These are phyloP conservation scores for Apiotrichum mycotoxinovorans DNA, from an alignment of 1,284 basidiomycete genomes.

Conservation along the genomic window DNA sequence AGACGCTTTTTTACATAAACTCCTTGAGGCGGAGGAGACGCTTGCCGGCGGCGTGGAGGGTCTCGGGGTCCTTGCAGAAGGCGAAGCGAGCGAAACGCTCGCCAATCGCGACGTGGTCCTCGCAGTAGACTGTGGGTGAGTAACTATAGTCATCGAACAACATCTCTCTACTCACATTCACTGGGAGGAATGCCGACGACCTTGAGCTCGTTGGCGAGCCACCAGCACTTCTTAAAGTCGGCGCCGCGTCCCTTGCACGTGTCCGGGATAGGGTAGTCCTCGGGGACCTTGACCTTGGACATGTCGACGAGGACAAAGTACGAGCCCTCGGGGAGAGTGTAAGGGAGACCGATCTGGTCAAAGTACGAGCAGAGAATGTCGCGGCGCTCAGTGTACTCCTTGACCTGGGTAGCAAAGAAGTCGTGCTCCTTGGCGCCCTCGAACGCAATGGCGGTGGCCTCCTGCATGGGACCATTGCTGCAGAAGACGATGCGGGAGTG, in stretches of 20 bases:
- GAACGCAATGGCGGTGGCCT: conserved; percentile 82
- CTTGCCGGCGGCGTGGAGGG: conserved; percentile 70
- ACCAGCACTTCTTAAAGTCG: conserved; percentile 90
- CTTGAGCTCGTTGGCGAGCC: conserved; percentile 79
- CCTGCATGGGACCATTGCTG: conserved; percentile 85
- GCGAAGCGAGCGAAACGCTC: conserved; percentile 83
- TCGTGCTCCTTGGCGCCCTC: conserved; percentile 66
- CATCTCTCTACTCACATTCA: conserved; percentile 54
- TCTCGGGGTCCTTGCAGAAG: conserved; percentile 88
- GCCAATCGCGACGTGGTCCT: conserved; percentile 76
- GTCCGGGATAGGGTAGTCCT: conserved; percentile 75
- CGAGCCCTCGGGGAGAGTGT: conserved; percentile 79
- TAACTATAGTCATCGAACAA: background rate
- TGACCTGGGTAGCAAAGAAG: conserved; percentile 76
- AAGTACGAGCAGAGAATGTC: conserved; percentile 70
- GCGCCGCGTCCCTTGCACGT: conserved; percentile 73
- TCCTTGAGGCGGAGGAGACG: conserved; percentile 69
- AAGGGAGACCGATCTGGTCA: conserved; percentile 79
- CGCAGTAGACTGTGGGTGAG: conserved; percentile 72
- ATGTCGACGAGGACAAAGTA: conserved; percentile 91
- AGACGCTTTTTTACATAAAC: conserved; percentile 51
- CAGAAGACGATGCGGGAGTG: conserved; percentile 93
- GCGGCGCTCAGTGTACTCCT: conserved; percentile 79
- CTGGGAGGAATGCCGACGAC: conserved; percentile 91
- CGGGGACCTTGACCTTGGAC: conserved; percentile 72